Evolutionary conservation across 2,329 filamentous ascomycete species (phyloP), one percentile per base, ranked within the genome.

Genomic region (Nemania serpens): DNA sequence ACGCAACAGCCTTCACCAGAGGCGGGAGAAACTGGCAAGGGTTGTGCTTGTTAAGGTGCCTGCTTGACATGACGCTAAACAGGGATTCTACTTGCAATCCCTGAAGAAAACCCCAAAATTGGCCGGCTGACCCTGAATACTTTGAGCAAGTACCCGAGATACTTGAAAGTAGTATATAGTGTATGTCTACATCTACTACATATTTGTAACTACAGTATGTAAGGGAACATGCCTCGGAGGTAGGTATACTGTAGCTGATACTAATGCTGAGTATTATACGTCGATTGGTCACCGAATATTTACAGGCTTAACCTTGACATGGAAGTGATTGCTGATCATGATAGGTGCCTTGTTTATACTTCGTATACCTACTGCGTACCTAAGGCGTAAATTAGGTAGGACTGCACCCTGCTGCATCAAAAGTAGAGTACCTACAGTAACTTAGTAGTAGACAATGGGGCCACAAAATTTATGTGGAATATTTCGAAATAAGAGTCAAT

Each of bases 1-100:
- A 29, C 25, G 25, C 25, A 29, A 47, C 15, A 48, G 37, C 20
- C 15, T 39, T 37, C 25, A 34, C 22, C 37, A 42, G 7, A 55
- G 13, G 9, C 5, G 4, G 11, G 41, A 18, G 17, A 20, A 9
- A 18, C 17, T n/a, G 46, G 52, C 55, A 46, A n/a, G 49, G 58
- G 50, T 49, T 39, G 45, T 56, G 58, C 58, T 43, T 46, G 58
- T 56, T 45, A 47, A 61, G 55, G 58, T 53, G 58, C 59, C 61
- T 68, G 62, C 62, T 66, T 58, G 66, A 68, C 65, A 68, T 66
- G 56, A 56, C 61, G 53, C 64, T 66, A 68, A 65, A 56, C 53
- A 59, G 48, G 64, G 65, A 36, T 50, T 20, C 48, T 48, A 51
- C 57, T 61, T 63, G 18, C 34, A 41, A 66, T 63, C 66, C 65